These are phyloP conservation scores for Cryomyces minteri DNA, from an alignment of 495 filamentous ascomycete genomes.

Conservation along the genomic window DNA sequence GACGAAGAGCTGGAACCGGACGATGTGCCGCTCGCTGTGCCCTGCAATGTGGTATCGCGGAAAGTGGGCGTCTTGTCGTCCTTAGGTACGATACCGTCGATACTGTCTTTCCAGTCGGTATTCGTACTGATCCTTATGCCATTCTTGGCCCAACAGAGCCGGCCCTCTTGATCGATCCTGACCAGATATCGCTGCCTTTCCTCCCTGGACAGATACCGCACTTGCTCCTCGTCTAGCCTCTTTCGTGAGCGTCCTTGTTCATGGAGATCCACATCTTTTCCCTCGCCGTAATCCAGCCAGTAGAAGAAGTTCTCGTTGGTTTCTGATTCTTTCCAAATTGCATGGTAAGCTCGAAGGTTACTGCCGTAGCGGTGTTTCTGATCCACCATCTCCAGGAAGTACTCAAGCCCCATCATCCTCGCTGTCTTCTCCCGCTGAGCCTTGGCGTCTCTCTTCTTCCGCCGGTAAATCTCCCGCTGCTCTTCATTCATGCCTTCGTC, in stretches of 20 bases:
- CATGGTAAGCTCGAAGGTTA: slow-evolving; percentile 71
- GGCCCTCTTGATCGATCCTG: slow-evolving; percentile 18
- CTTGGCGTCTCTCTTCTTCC: slow-evolving; percentile 22
- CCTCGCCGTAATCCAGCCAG: slow-evolving; percentile 70
- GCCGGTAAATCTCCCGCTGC: slow-evolving; percentile 9
- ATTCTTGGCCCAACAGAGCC: slow-evolving; percentile 36
- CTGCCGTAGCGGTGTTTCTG: slow-evolving; percentile 67
- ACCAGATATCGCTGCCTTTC: slow-evolving; percentile 21
- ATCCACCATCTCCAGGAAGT: slow-evolving; percentile 91
- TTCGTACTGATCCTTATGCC: slow-evolving; percentile 56
- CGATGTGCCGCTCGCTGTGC: not conserved
- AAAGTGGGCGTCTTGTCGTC: slow-evolving; percentile 41
- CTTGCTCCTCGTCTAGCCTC: slow-evolving; percentile 18
- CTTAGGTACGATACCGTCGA: slow-evolving; percentile 53
- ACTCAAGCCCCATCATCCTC: slow-evolving; percentile 71
- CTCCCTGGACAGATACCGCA: slow-evolving; percentile 23
- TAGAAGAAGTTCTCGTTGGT: slow-evolving; percentile 86
- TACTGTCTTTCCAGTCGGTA: slow-evolving; percentile 55
- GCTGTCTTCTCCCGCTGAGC: slow-evolving; percentile 33
- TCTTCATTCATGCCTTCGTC: slow-evolving; percentile 16
- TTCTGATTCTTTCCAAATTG: slow-evolving; percentile 56
- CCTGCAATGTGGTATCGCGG: not conserved
- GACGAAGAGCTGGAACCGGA: slow-evolving; percentile 6
- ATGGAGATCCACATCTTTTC: slow-evolving; percentile 18
- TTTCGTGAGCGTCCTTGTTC: slow-evolving; percentile 15